Evolutionary conservation across 2,329 filamentous ascomycete species (phyloP), one percentile per base, ranked within the genome.

Genomic region (Achaetomium macrosporum): DNA sequence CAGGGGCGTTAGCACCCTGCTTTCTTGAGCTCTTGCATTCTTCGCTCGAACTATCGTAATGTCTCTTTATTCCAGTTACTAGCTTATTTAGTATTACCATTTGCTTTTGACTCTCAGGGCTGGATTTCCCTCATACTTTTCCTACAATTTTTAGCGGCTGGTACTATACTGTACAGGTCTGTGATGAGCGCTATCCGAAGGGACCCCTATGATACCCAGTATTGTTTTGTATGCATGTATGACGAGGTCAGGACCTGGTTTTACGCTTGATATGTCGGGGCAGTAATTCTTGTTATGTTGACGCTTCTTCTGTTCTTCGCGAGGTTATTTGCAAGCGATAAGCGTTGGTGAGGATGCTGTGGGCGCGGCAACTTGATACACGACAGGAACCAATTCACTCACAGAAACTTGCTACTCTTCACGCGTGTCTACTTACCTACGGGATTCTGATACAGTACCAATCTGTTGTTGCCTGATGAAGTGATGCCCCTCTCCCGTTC

Each of bases 1-100:
- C 31, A 56, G 61, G 47, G 61, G 61, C 29, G 62, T 63, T 50
- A 48, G 25, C 25, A 25, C 56, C 11, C 57, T 50, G 41, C 49
- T 58, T 9, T 50, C 45, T 17, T 47, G 17, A 52, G n/a, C 25
- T 16, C 39, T 40, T 36, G 11, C 17, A n/a, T 41, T 45, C 20
- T 16, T 15, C 10, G 33, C 13, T 35, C 33, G 10, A n/a, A 16
- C 3, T 37, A 37, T 16, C 35, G 15, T 37, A 37, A 37, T 43
- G 8, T 31, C n/a, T 37, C 16, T n/a, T 40, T 45, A 16, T 37
- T 5, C n/a, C n/a, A 33, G 6, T 20, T 31, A 25, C 13, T 17
- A 15, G 20, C 19, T 19, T 33, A 19, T 46, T 37, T 31, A 13
- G 20, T 40, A 15, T 43, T 47, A 7, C 43, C 43, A 4, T 47